phyloP scores from a whole-genome alignment of 306 rosid species.

The Alnus rubra region DNA sequence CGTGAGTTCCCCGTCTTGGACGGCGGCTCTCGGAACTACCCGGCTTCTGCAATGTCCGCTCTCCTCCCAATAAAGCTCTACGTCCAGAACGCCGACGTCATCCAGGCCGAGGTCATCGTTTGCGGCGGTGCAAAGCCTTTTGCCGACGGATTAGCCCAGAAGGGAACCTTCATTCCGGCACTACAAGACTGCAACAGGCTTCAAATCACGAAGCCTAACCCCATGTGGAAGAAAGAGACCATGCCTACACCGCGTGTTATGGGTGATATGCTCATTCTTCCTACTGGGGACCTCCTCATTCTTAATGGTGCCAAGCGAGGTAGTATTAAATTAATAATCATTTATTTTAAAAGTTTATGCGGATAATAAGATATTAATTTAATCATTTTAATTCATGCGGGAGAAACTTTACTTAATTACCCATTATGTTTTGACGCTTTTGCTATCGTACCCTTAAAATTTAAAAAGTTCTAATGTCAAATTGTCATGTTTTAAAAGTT shows the following conservation, averaged over 20 bases:
- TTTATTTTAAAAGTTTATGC: too few species aligned
- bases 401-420: too few species aligned
- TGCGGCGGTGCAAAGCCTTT: conserved; percentile 72
- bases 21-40: conserved; percentile 85
- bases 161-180: conserved; percentile 39
- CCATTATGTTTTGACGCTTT: too few species aligned
- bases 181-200: conserved; percentile 61
- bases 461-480: too few species aligned
- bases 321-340: not conserved
- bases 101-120: conserved; percentile 57
- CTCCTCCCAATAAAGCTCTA: conserved; percentile 63
- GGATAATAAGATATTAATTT: too few species aligned
- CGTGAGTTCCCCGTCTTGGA: conserved; percentile 49
- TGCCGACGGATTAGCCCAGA: conserved; percentile 43
- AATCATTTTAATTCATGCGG: too few species aligned
- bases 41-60: conserved; percentile 76
- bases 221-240: conserved; percentile 49
- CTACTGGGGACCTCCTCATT: conserved; percentile 67
- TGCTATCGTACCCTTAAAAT: too few species aligned
- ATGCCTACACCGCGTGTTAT: conserved; percentile 80
- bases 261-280: conserved; percentile 73
- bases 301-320: conserved; percentile 76
- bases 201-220: conserved; percentile 41
- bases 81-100: not conserved
- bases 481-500: too few species aligned